Conservation (phyloP, 208 protist genomes). For the Acanthamoeba royreba region DNA sequence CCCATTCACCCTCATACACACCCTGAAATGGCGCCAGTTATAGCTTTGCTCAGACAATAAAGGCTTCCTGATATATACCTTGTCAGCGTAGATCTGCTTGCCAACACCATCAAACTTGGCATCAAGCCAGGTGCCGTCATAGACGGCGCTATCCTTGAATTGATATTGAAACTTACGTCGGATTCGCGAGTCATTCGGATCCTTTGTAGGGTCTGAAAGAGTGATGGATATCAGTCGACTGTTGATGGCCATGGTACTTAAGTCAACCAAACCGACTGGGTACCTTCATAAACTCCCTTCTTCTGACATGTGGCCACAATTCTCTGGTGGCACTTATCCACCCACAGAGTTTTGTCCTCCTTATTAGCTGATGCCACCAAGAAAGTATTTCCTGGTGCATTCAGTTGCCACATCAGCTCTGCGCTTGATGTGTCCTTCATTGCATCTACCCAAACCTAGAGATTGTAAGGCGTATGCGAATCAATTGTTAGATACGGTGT, state of each 20-base stretch:
- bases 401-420: background rate
- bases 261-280: too few relatives aligned
- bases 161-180: background rate
- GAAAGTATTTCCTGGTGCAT: background rate
- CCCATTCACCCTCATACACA: slow-evolving; percentile 24
- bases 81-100: background rate
- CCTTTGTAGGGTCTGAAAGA: too few relatives aligned
- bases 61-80: background rate
- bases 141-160: background rate
- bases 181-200: background rate
- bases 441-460: background rate
- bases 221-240: too few relatives aligned
- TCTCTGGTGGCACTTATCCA: background rate
- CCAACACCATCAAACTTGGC: background rate
- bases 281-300: background rate
- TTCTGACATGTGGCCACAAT: background rate
- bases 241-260: too few relatives aligned
- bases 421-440: slow-evolving; percentile 14
- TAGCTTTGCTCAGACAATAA: background rate
- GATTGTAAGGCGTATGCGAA: background rate
- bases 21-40: too few relatives aligned
- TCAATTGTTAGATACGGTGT: background rate
- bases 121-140: background rate
- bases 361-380: background rate
- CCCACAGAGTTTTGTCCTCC: background rate